Evolutionary conservation across 2,329 filamentous ascomycete species (phyloP), one percentile per base, ranked within the genome.

Genomic region (Xylariomycetidae sp.): DNA sequence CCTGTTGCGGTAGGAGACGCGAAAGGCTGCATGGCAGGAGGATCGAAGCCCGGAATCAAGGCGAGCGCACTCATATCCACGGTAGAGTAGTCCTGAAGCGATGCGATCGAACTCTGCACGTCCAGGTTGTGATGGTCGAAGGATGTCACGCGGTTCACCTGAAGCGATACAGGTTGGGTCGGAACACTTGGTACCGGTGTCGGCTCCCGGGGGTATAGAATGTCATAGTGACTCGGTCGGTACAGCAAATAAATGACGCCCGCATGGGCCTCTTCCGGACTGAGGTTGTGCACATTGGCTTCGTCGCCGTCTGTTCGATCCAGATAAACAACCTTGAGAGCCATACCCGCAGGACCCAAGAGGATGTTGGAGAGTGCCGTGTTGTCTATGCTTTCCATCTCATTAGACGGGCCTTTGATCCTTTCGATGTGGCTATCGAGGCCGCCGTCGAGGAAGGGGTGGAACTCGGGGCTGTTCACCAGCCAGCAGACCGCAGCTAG

Each of bases 331-430:
- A 96, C 85, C 54, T 95, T 87, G 14, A 96, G 74, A 4, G 81
- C 78, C 43, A 95, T 77, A 12, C 79, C 79, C 31, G 81, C 80
- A 6, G 83, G 85, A 52, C 85, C 82, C 42, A 96, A 75, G 4
- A 96, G 70, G 17, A 87, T 74, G 43, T 90, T 80, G 41, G 82
- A 76, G 31, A 96, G 67, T 3, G 86, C 76, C 39, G 77, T 77
- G 42, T 96, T 71, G 26, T 86, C 85, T n/a, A 95, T 66, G 49
- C 95, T 80, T 48, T 98, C 92, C 42, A 96, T 94, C 63, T 96
- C 90, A n/a, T n/a, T n/a, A n/a, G n/a, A n/a, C n/a, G n/a, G n/a
- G n/a, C n/a, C n/a, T n/a, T n/a, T n/a, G n/a, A n/a, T 74, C 10
- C 73, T 70, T 24, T 70, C 90, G 16, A 77, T 68, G 10, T 77